These are phyloP conservation scores for Suillus fuscotomentosus DNA, from an alignment of 768 basidiomycete genomes.

Conservation along the genomic window DNA sequence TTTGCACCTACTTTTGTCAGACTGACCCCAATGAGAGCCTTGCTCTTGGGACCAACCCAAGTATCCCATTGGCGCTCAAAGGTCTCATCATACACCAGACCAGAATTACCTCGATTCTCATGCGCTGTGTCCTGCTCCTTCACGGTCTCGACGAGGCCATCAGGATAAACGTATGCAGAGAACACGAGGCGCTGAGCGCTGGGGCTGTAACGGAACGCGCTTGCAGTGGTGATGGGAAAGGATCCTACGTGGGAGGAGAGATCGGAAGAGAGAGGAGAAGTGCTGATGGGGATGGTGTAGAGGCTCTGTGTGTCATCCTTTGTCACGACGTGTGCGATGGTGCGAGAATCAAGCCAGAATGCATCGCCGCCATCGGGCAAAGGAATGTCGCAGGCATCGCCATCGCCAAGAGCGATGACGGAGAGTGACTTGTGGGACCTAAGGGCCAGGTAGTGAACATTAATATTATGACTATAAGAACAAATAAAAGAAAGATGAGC, in stretches of 20 bases:
- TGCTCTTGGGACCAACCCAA: conserved; percentile 72
- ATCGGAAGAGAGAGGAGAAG: conserved; percentile 34
- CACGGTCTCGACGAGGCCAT: conserved; percentile 69
- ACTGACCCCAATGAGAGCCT: conserved; percentile 69
- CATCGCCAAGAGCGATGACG: conserved; percentile 56
- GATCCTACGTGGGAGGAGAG: conserved; percentile 52
- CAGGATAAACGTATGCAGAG: conserved; percentile 77
- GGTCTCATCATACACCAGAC: conserved; percentile 64
- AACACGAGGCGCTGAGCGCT: conserved; percentile 71
- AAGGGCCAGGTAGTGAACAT: neutral
- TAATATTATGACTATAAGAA: neutral
- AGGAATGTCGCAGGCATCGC: conserved; percentile 52
- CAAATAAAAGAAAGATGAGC: conserved; percentile 20
- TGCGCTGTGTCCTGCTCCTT: conserved; percentile 69
- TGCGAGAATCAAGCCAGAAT: conserved; percentile 76
- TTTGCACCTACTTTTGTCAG: conserved; percentile 45
- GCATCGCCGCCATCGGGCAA: conserved; percentile 68
- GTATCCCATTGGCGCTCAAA: conserved; percentile 80
- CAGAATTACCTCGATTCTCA: conserved; percentile 70
- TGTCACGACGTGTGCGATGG: conserved; percentile 68
- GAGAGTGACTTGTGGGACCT: conserved; percentile 74
- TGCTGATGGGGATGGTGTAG: conserved; percentile 55
- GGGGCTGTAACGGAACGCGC: conserved; percentile 68
- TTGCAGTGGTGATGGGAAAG: conserved; percentile 64
- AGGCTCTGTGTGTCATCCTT: conserved; percentile 51